Percentiles rank a stretch among this genome's conserved stretches.
Evolutionary conservation across 352 stramenopile genomes (phyloP).

Genomic region (Phytophthora tubulina): DNA sequence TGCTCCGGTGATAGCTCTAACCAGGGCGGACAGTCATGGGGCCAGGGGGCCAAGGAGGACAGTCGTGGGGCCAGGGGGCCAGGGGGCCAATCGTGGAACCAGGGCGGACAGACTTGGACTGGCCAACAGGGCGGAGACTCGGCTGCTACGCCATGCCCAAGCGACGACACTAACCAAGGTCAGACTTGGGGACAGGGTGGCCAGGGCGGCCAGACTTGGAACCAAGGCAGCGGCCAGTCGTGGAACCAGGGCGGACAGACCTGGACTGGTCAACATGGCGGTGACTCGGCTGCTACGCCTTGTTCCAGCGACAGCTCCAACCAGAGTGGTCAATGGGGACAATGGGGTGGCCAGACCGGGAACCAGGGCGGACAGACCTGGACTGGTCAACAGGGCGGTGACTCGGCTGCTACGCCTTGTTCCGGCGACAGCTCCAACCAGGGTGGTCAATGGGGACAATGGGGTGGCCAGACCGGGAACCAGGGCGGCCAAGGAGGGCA

Average conservation of each 20-base stretch:
- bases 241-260: background rate
- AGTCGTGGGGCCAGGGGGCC: background rate
- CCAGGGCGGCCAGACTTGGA: no score
- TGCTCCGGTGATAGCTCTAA: conserved; percentile 14
- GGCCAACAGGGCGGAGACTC: no score
- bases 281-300: no score
- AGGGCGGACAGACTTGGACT: no score
- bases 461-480: conserved; percentile 8
- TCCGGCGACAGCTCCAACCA: conserved; percentile 15
- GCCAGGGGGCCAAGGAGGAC: conserved; percentile 3
- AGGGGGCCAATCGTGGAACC: no score
- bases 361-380: conserved; percentile 1
- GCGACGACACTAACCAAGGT: no score
- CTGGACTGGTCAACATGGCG: no score
- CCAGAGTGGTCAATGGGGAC: no score
- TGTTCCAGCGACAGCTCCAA: no score
- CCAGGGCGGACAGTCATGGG: conserved; percentile 7
- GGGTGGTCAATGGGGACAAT: conserved; percentile 11
- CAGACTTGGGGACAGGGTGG: background rate
- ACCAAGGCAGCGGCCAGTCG: conserved; percentile 8
- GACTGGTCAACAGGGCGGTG: conserved; percentile 20
- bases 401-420: conserved; percentile 13
- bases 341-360: no score
- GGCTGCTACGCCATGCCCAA: no score
- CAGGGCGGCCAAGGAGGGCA: background rate